A percentile compares a stretch with the other conserved stretches of the same genome.
Conservation (phyloP, 2,329 filamentous ascomycete genomes). For the Botrytis porri region DNA sequence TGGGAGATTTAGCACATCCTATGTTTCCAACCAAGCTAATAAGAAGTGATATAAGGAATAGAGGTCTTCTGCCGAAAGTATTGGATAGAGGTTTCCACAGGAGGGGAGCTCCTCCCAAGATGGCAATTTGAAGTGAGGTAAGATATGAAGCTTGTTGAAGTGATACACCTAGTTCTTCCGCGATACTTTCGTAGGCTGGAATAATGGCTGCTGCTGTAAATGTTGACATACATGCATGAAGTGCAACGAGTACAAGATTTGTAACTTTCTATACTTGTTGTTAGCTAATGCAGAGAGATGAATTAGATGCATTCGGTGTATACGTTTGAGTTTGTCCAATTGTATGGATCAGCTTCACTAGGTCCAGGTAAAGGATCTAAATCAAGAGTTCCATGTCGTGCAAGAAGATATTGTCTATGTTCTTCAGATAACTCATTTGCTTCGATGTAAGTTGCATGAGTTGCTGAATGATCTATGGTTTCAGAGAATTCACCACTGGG, state of each 20-base stretch:
- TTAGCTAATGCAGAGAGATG: background rate
- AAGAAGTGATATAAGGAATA: constrained; percentile 48
- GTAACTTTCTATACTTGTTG: constrained; percentile 42
- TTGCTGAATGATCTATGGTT: constrained; percentile 4
- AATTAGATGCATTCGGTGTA: background rate
- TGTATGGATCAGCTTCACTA: constrained; percentile 48
- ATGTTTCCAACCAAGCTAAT: constrained; percentile 48
- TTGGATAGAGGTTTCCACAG: constrained; percentile 53
- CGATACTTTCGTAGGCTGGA: constrained; percentile 48
- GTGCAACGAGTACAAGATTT: constrained; percentile 50
- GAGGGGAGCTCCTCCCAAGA: constrained; percentile 51
- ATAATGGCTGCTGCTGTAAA: constrained; percentile 51
- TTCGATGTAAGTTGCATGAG: constrained; percentile 7
- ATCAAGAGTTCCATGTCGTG: constrained; percentile 21
- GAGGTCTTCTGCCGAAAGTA: constrained; percentile 49
- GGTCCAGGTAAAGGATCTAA: constrained; percentile 21
- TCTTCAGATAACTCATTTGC: constrained; percentile 12
- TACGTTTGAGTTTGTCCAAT: constrained; percentile 52
- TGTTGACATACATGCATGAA: constrained; percentile 51
- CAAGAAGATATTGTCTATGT: constrained; percentile 21
- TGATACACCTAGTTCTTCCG: constrained; percentile 44
- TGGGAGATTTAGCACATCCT: constrained; percentile 48
- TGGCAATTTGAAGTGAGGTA: constrained; percentile 50
- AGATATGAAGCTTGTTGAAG: constrained; percentile 48
- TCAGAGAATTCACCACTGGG: constrained; percentile 5